A percentile compares a stretch with the other conserved stretches of the same genome.
These are phyloP conservation scores for Silybum marianum DNA, from an alignment of 129 eudicot genomes.

Conservation along the genomic window DNA sequence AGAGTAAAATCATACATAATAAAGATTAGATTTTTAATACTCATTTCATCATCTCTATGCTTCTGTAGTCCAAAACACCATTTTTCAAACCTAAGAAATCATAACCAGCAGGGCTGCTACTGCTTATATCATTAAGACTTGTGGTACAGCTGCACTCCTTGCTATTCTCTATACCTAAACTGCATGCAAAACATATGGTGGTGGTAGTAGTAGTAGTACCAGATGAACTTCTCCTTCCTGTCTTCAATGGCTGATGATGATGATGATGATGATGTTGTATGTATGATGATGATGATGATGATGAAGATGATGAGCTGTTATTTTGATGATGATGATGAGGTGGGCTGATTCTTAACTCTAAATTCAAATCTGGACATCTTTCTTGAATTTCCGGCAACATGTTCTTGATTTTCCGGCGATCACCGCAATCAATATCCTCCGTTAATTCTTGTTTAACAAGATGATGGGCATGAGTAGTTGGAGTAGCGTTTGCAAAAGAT, in stretches of 20 bases:
- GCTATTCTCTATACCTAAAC: constrained; percentile 70
- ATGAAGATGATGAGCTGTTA: constrained; percentile 20
- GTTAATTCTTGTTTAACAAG: constrained; percentile 34
- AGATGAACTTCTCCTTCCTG: constrained; percentile 46
- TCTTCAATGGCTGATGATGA: constrained; percentile 43
- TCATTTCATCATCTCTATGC: constrained; percentile 92
- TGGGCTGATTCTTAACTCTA: constrained; percentile 83
- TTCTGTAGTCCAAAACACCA: constrained; percentile 83
- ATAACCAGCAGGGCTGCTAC: constrained; percentile 51
- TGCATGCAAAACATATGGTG: constrained; percentile 70
- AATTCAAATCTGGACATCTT: constrained; percentile 75
- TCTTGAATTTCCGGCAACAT: constrained; percentile 38
- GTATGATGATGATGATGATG: constrained; percentile 34
- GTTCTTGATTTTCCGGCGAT: constrained; percentile 26
- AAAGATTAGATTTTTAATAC: constrained; percentile 5
- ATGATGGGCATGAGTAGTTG: neutral
- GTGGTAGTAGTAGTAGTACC: neutral
- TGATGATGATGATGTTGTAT: constrained; percentile 22
- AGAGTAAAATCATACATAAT: constrained; percentile 14
- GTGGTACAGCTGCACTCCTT: constrained; percentile 70
- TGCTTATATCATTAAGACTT: constrained; percentile 30
- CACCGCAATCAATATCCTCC: constrained; percentile 8
- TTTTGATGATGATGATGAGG: constrained; percentile 46
- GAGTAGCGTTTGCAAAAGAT: constrained; percentile 46
- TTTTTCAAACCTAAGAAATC: constrained; percentile 75